A percentile compares a stretch with the other conserved stretches of the same genome.
Evolutionary conservation across 768 basidiomycete species (phyloP).

Genomic region (Infundibulicybe gibba): DNA sequence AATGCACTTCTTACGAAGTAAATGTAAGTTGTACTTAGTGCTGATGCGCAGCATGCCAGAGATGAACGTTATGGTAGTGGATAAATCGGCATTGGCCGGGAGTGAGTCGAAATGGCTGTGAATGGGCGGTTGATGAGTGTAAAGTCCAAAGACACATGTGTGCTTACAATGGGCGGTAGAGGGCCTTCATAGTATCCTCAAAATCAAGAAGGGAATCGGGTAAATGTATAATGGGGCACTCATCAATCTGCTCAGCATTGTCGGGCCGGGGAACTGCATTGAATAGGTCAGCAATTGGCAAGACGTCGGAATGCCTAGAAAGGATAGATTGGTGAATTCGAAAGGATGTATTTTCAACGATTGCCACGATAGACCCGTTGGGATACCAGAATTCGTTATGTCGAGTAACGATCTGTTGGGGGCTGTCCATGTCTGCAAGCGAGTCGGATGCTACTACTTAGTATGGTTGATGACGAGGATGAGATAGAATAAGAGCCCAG

Average conservation of each 20-base stretch:
- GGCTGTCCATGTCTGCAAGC: not conserved
- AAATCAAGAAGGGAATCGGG: slow-evolving; percentile 8
- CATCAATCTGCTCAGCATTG: slow-evolving; percentile 6
- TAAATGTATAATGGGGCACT: slow-evolving; percentile 10
- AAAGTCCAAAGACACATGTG: not conserved
- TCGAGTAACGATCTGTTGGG: not conserved
- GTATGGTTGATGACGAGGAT: not conserved
- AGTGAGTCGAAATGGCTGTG: slow-evolving; percentile 35
- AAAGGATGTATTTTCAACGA: slow-evolving; percentile 6
- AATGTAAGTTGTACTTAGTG: slow-evolving; percentile 38
- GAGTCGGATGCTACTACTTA: not conserved
- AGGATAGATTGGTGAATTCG: slow-evolving; percentile 12
- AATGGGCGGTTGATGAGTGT: slow-evolving; percentile 2
- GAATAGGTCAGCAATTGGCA: slow-evolving; percentile 15
- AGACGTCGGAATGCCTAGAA: slow-evolving; percentile 10
- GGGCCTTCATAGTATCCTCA: slow-evolving; percentile 6
- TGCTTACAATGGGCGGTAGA: slow-evolving; percentile 13
- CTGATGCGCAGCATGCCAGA: slow-evolving; percentile 38
- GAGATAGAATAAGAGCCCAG: not conserved
- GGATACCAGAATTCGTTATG: slow-evolving; percentile 8
- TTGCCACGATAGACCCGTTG: slow-evolving; percentile 11
- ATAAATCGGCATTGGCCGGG: slow-evolving; percentile 24
- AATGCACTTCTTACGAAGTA: slow-evolving; percentile 33
- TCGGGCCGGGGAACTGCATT: slow-evolving; percentile 9
- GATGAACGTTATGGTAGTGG: slow-evolving; percentile 33